Percentiles rank a stretch among this genome's conserved stretches.
Evolutionary conservation across 805 yeast genomes (phyloP).

Genomic region (Suhomyces prunicola): DNA sequence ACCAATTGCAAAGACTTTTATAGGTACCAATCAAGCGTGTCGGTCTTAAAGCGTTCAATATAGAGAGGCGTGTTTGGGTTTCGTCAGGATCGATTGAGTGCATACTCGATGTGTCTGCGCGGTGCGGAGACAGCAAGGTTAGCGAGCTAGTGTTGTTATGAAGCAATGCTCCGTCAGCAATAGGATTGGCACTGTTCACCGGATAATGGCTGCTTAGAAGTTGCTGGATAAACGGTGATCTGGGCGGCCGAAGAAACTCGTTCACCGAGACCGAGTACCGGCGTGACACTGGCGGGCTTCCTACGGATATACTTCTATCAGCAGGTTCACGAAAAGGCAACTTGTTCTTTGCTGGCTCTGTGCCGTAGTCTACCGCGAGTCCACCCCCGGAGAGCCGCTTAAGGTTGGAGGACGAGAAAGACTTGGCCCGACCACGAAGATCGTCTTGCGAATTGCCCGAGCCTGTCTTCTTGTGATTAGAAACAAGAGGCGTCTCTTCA

Average conservation of each 20-base stretch:
- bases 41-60: slow-evolving; percentile 27
- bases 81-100: slow-evolving; percentile 20
- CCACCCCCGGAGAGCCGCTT: slow-evolving; percentile 1
- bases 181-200: slow-evolving; percentile 29
- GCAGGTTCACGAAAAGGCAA: neutral
- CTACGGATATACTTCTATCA: neutral
- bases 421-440: neutral
- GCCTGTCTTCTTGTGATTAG: neutral
- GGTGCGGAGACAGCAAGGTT: neutral
- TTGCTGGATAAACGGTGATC: slow-evolving; percentile 26
- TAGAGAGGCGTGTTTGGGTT: slow-evolving; percentile 20
- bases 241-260: slow-evolving; percentile 2
- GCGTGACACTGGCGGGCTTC: neutral
- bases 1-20: slow-evolving; percentile 30
- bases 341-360: neutral
- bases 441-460: neutral
- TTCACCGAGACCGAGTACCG: slow-evolving; percentile 8
- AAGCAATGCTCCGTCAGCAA: slow-evolving; percentile 2
- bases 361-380: neutral
- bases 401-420: neutral
- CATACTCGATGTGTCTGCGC: slow-evolving; percentile 12
- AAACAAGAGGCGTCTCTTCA: neutral
- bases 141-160: slow-evolving; percentile 2
- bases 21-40: slow-evolving; percentile 33
- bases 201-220: slow-evolving; percentile 26